Evolutionary conservation across 2,329 filamentous ascomycete species (phyloP).

Genomic region (Fusarium tricinctum): DNA sequence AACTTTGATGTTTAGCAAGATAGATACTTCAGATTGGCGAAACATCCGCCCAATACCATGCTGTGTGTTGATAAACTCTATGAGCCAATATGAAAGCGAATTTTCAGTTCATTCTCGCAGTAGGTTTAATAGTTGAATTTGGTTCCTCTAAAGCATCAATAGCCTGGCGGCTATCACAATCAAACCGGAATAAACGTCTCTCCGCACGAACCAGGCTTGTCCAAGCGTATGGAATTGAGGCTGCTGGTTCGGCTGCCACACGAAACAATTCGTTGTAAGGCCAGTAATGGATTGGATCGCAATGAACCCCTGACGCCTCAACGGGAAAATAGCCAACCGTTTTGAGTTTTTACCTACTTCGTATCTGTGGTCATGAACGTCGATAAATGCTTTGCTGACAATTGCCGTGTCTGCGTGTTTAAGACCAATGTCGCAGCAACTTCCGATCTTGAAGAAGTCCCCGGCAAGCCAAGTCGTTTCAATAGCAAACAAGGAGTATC

Average conservation of each 20-base stretch:
- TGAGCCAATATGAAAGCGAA: not conserved
- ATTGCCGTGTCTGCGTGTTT: conserved; percentile 39
- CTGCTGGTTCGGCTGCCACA: conserved; percentile 40
- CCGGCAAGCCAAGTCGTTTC: too few species aligned
- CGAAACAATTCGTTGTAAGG: conserved; percentile 41
- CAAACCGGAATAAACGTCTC: conserved; percentile 6
- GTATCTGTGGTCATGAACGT: not conserved
- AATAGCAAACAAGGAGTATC: too few species aligned
- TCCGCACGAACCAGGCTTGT: conserved; percentile 24
- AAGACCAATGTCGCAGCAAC: conserved; percentile 40
- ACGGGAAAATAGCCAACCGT: conserved; percentile 11
- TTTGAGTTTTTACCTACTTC: not conserved
- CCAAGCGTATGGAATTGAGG: conserved; percentile 42
- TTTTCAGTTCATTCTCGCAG: not conserved
- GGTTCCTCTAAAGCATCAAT: conserved; percentile 1
- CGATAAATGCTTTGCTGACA: conserved; percentile 8
- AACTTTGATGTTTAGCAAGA: conserved; percentile 9
- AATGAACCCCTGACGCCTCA: conserved; percentile 31
- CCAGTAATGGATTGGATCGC: conserved; percentile 39
- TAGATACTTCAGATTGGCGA: conserved; percentile 15
- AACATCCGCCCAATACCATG: conserved; percentile 3
- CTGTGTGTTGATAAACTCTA: not conserved
- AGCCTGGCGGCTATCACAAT: conserved; percentile 24
- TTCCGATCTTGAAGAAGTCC: conserved; percentile 1
- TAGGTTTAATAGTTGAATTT: not conserved